Evolutionary conservation across 345 rosid species (phyloP).

Genomic region (Odontarrhena argentea): DNA sequence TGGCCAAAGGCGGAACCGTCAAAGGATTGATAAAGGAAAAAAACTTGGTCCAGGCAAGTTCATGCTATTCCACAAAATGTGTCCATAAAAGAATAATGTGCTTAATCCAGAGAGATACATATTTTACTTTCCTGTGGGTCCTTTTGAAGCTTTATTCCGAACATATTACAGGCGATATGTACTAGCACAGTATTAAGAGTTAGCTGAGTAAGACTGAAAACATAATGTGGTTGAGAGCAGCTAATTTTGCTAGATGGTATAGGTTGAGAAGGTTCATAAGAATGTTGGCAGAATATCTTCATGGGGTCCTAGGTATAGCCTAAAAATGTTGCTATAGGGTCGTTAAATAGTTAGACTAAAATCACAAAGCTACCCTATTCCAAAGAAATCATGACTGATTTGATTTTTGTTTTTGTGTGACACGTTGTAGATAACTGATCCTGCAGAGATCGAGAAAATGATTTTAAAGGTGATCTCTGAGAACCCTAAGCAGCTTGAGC

Average conservation of each 20-base stretch:
- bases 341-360: not conserved
- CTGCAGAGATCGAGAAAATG: constrained; percentile 79
- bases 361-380: not conserved
- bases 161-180: not conserved
- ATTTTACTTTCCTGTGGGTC: not conserved
- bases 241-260: not conserved
- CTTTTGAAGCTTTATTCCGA: constrained; percentile 15
- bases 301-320: too few species aligned
- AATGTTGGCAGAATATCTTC: not conserved
- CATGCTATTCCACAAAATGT: constrained; percentile 25
- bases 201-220: not conserved
- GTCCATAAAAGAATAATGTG: not conserved
- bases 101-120: constrained; percentile 18
- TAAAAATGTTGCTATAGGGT: too few species aligned
- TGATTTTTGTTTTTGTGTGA: constrained; percentile 25
- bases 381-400: constrained; percentile 4
- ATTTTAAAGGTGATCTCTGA: constrained; percentile 69
- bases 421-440: constrained; percentile 66
- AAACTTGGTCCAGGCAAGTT: constrained; percentile 89
- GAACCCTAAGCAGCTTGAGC: constrained; percentile 85
- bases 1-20: constrained; percentile 93
- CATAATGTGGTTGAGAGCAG: not conserved
- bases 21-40: constrained; percentile 78
- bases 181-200: not conserved
- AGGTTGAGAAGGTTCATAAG: not conserved